Conservation (phyloP, 352 stramenopile species). For the Paralagenidium karlingii region DNA sequence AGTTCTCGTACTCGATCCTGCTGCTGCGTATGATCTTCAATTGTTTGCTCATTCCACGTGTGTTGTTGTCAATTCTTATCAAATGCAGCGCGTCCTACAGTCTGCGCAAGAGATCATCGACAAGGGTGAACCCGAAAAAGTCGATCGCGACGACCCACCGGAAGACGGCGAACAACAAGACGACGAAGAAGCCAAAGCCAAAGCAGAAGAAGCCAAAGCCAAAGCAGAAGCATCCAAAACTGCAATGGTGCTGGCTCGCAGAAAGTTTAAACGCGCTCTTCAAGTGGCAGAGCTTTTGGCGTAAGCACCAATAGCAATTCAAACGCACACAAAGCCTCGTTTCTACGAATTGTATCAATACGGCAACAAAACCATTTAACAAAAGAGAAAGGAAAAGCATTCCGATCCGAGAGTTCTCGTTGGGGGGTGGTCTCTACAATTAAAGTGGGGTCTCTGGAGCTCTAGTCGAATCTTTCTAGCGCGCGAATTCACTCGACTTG, state of each 20-base stretch:
- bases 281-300: constrained; percentile 61
- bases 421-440: too few relatives aligned
- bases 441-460: too few relatives aligned
- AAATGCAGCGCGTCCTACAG: constrained; percentile 48
- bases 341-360: too few relatives aligned
- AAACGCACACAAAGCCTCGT: too few relatives aligned
- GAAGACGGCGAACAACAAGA: constrained; percentile 41
- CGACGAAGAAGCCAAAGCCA: neutral
- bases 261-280: constrained; percentile 69
- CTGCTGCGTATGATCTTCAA: too few relatives aligned
- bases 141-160: constrained; percentile 18
- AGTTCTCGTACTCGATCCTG: neutral
- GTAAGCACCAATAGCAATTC: too few relatives aligned
- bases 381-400: too few relatives aligned
- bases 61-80: neutral
- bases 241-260: constrained; percentile 33
- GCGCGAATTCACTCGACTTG: too few relatives aligned
- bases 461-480: too few relatives aligned
- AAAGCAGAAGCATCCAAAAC: constrained; percentile 3
- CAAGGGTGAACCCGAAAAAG: constrained; percentile 32
- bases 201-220: constrained; percentile 2
- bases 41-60: too few relatives aligned
- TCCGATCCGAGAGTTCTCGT: too few relatives aligned
- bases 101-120: constrained; percentile 64
- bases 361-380: too few relatives aligned